Evolutionary conservation across 75 land plant genomes (phyloP).

Genomic region (Chamaecyparis obtusa): DNA sequence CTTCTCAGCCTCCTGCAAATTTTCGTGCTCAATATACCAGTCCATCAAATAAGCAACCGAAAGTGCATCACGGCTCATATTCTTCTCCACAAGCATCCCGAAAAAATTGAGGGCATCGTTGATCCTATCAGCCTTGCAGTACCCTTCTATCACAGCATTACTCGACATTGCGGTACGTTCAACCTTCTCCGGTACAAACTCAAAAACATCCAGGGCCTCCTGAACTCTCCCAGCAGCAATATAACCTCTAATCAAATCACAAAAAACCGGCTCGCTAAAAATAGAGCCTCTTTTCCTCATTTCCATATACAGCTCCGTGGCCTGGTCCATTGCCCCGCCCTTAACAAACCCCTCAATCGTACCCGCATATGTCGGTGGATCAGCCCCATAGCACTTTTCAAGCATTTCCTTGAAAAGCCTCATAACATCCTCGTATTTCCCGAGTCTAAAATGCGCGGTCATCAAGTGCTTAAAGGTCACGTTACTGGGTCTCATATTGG

Average conservation of each 20-base stretch:
- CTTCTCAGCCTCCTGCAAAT: conserved; percentile 5
- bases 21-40: conserved; percentile 19
- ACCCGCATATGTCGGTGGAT: conserved; percentile 55
- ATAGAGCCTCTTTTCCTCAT: conserved; percentile 34
- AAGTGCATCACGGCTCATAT: conserved; percentile 30
- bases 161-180: conserved; percentile 13
- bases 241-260: conserved; percentile 40
- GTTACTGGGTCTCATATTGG: conserved; percentile 46
- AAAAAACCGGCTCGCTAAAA: conserved; percentile 37
- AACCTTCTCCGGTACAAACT: conserved; percentile 27
- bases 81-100: conserved; percentile 40
- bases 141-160: conserved; percentile 39
- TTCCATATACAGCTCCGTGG: conserved; percentile 45
- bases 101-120: conserved; percentile 30
- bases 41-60: conserved; percentile 40
- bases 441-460: conserved; percentile 46
- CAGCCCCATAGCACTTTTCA: conserved; percentile 55
- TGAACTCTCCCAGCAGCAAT: conserved; percentile 32
- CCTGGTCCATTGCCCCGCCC: conserved; percentile 41
- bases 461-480: conserved; percentile 68
- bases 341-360: conserved; percentile 52
- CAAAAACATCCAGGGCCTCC: conserved; percentile 37
- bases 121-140: conserved; percentile 28
- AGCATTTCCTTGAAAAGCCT: conserved; percentile 60
- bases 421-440: conserved; percentile 45